phyloP scores from a whole-genome alignment of 768 basidiomycete species.

The Vishniacozyma victoriae region DNA sequence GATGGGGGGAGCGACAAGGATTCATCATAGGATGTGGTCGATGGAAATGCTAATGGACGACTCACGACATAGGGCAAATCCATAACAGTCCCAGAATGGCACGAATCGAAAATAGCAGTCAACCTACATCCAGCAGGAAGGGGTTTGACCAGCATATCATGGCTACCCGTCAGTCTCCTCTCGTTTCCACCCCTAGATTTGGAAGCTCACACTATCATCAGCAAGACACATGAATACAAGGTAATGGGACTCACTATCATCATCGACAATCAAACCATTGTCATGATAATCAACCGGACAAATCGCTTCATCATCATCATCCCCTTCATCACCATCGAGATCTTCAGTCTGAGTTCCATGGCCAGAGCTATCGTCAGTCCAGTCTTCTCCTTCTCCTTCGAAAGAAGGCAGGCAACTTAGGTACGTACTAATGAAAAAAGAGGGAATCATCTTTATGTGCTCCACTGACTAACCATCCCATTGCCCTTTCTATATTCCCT shows the following conservation, averaged over 20 bases:
- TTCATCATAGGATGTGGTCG: neutral
- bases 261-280: slow-evolving; percentile 76
- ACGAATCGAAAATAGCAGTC: slow-evolving; percentile 54
- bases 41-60: neutral
- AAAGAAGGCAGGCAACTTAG: neutral
- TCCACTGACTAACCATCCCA: slow-evolving; percentile 83
- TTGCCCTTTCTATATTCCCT: slow-evolving; percentile 76
- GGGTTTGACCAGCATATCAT: slow-evolving; percentile 66
- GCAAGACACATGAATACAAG: neutral
- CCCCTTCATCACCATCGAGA: slow-evolving; percentile 45
- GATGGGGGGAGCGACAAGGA: neutral
- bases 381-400: neutral
- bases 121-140: slow-evolving; percentile 82
- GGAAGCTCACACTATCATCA: neutral
- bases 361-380: slow-evolving; percentile 57
- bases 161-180: slow-evolving; percentile 37
- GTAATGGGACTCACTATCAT: slow-evolving; percentile 55
- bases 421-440: slow-evolving; percentile 42
- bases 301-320: slow-evolving; percentile 52
- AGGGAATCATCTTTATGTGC: slow-evolving; percentile 56
- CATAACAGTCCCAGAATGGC: slow-evolving; percentile 53
- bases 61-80: slow-evolving; percentile 50
- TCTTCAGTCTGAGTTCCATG: slow-evolving; percentile 90
- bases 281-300: slow-evolving; percentile 74
- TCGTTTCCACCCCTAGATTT: neutral